phyloP scores from a whole-genome alignment of 495 filamentous ascomycete genomes.

The Trichoderma asperelloides region DNA sequence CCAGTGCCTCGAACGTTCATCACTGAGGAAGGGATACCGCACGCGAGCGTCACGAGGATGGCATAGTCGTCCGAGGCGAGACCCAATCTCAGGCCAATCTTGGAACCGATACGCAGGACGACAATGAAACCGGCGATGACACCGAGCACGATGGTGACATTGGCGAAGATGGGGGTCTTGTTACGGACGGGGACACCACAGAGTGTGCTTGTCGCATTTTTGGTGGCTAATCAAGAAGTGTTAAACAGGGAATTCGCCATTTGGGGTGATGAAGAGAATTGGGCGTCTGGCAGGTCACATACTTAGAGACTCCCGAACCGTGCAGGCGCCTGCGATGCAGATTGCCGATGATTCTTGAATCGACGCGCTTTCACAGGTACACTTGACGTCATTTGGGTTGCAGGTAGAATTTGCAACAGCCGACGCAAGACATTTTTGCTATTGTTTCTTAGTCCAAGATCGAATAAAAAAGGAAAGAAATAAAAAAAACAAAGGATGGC shows the following conservation, averaged over 20 bases:
- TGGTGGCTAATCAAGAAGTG: not conserved
- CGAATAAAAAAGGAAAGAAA: not conserved
- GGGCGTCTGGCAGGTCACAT: not conserved
- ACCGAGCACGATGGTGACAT: constrained; percentile 10
- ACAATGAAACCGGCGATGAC: constrained; percentile 12
- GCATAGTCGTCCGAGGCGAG: constrained; percentile 16
- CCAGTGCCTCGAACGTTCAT: constrained; percentile 13
- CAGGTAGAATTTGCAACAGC: not conserved
- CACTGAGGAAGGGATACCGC: constrained; percentile 13
- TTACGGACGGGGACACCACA: constrained; percentile 15
- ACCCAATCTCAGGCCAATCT: constrained; percentile 7
- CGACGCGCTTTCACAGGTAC: not conserved
- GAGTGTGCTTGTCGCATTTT: constrained; percentile 13
- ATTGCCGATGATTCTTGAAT: not conserved
- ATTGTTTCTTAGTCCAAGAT: not conserved
- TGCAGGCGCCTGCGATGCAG: not conserved
- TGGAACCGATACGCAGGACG: constrained; percentile 13
- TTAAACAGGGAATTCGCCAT: not conserved
- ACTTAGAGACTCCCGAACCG: not conserved
- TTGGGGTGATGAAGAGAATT: not conserved
- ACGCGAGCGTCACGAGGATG: constrained; percentile 10
- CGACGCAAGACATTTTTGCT: not conserved
- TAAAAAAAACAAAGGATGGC: not conserved
- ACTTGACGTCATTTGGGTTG: not conserved
- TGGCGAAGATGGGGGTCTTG: constrained; percentile 8